Conservation (phyloP, 306 rosid species). For the Quercus glauca region DNA sequence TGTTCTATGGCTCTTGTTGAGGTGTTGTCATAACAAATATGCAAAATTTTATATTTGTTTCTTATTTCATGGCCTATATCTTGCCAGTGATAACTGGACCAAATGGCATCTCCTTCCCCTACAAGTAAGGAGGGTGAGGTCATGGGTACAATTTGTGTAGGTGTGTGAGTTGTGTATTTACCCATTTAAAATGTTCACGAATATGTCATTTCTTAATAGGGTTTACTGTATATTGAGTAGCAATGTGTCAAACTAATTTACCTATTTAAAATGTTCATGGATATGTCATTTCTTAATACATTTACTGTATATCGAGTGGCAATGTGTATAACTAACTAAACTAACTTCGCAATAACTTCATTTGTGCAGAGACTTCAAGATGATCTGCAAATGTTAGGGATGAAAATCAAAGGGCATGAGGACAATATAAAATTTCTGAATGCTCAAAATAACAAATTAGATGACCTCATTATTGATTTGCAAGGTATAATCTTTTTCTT, state of each 20-base stretch:
- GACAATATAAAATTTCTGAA: constrained; percentile 52
- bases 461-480: constrained; percentile 65
- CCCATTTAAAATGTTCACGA: neutral
- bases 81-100: neutral
- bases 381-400: constrained; percentile 62
- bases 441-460: constrained; percentile 55
- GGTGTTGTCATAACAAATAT: neutral
- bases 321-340: neutral
- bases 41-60: neutral
- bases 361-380: constrained; percentile 74
- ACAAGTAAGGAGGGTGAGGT: neutral
- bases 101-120: neutral
- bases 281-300: neutral
- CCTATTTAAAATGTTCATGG: neutral
- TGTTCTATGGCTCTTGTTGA: neutral
- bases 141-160: neutral
- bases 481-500: constrained; percentile 52
- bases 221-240: constrained; percentile 11
- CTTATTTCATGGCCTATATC: neutral
- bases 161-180: neutral
- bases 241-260: neutral
- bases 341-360: constrained; percentile 24
- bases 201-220: neutral
- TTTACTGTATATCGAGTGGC: constrained; percentile 9
- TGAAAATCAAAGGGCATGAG: constrained; percentile 75